Percentiles rank a stretch among this genome's conserved stretches.
These are phyloP conservation scores for Termitomyces sp. DNA, from an alignment of 1,284 basidiomycete genomes.

Conservation along the genomic window DNA sequence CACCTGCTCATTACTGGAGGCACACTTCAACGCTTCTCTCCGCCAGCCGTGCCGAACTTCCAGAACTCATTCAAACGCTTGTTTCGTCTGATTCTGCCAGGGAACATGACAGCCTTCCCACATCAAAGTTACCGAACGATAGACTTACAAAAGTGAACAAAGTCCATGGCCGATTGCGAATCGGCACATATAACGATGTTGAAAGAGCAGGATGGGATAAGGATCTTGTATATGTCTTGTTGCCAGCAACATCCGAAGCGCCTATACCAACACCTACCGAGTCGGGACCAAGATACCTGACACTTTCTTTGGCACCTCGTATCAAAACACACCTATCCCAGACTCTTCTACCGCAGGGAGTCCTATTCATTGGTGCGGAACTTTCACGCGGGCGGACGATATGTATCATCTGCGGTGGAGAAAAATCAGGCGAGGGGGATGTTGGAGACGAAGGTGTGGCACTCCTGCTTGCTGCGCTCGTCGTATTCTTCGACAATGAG, in stretches of 20 bases:
- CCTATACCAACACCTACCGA: not conserved
- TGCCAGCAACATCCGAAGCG: conserved; percentile 4
- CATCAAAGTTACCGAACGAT: conserved; percentile 3
- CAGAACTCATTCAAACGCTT: conserved; percentile 42
- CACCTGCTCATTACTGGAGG: conserved; percentile 70
- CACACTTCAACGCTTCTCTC: conserved; percentile 48
- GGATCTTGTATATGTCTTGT: conserved; percentile 10
- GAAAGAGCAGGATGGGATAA: not conserved
- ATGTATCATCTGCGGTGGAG: conserved; percentile 39
- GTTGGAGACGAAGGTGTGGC: conserved; percentile 32
- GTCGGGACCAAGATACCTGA: not conserved
- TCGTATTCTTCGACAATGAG: conserved; percentile 51
- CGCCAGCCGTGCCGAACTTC: conserved; percentile 42
- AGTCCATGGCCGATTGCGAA: conserved; percentile 34
- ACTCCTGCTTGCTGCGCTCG: conserved; percentile 34
- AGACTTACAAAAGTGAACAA: conserved; percentile 29
- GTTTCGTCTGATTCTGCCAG: conserved; percentile 24
- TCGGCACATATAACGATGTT: conserved; percentile 33
- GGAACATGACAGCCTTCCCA: not conserved
- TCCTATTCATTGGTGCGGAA: conserved; percentile 13
- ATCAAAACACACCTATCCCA: conserved; percentile 11
- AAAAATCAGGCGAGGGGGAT: conserved; percentile 21
- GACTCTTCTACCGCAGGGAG: conserved; percentile 8
- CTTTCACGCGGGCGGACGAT: conserved; percentile 31
- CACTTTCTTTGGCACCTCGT: conserved; percentile 5